phyloP scores from a whole-genome alignment of 2,329 filamentous ascomycete species.

The Penicillium sp. region DNA sequence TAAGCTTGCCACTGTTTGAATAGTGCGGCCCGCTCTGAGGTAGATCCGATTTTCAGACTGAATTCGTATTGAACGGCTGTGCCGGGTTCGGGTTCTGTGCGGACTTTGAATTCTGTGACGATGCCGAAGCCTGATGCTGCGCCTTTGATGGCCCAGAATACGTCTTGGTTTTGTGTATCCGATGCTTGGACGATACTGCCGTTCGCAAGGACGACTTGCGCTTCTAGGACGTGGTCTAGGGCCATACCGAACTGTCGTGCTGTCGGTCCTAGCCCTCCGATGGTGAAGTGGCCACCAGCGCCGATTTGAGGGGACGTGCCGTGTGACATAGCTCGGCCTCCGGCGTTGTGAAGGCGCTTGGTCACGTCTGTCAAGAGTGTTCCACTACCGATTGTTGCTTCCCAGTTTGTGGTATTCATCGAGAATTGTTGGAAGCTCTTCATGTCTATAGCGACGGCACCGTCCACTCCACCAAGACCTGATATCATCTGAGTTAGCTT shows the following conservation, averaged over 20 bases:
- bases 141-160: conserved; percentile 40
- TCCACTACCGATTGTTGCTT: conserved; percentile 37
- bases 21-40: conserved; percentile 49
- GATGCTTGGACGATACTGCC: conserved; percentile 34
- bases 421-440: conserved; percentile 32
- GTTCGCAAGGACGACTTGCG: conserved; percentile 50
- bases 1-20: conserved; percentile 62
- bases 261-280: conserved; percentile 38
- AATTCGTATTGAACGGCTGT: conserved; percentile 60
- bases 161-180: conserved; percentile 28
- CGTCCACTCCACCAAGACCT: conserved; percentile 33
- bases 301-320: conserved; percentile 37
- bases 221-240: conserved; percentile 50
- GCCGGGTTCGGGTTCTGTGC: conserved; percentile 37
- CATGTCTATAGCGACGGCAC: conserved; percentile 32
- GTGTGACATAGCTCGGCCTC: conserved; percentile 34
- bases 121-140: conserved; percentile 39
- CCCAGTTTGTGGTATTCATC: conserved; percentile 29
- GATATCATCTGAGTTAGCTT: background rate
- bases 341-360: conserved; percentile 27
- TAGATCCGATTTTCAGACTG: conserved; percentile 51
- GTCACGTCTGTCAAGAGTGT: conserved; percentile 34
- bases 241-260: conserved; percentile 52
- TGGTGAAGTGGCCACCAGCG: conserved; percentile 39
- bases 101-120: conserved; percentile 40